These are phyloP conservation scores for Stemphylium vesicarium DNA, from an alignment of 2,329 filamentous ascomycete species.

Conservation along the genomic window DNA sequence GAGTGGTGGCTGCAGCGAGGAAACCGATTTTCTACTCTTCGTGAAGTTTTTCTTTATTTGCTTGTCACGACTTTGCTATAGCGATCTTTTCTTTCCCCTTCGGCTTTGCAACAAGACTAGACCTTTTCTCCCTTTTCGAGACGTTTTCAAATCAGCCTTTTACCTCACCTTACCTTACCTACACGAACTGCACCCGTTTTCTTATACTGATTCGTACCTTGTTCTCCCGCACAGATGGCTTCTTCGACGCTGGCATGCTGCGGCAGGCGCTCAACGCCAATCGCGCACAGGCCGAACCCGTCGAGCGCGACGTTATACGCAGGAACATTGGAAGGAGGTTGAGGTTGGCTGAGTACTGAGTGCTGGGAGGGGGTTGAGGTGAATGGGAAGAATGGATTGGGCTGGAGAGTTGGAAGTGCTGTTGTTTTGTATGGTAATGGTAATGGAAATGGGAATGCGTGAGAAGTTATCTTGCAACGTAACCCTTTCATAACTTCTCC, in stretches of 20 bases:
- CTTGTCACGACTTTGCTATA: too few species aligned
- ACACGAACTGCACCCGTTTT: neutral
- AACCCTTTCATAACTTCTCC: too few species aligned
- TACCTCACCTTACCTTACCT: neutral
- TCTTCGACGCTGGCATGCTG: conserved; percentile 97
- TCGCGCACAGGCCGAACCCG: conserved; percentile 52
- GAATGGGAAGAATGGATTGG: too few species aligned
- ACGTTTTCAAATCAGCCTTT: conserved; percentile 1
- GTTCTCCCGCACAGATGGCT: conserved; percentile 71
- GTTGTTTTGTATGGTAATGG: too few species aligned
- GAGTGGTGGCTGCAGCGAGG: conserved; percentile 24
- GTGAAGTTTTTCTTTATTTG: neutral
- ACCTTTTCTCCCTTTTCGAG: neutral
- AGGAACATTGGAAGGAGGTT: conserved; percentile 78
- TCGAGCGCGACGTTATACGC: conserved; percentile 66
- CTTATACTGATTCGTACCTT: conserved; percentile 38
- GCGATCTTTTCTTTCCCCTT: neutral
- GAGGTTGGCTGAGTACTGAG: conserved; percentile 70
- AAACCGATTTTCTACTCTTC: conserved; percentile 28
- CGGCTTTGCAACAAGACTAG: neutral
- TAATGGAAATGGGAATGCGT: too few species aligned
- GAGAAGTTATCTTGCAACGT: too few species aligned
- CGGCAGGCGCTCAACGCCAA: conserved; percentile 83
- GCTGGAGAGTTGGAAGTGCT: too few species aligned
- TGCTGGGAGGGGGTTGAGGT: too few species aligned